These are phyloP conservation scores for Mrakia gelida DNA, from an alignment of 768 basidiomycete genomes.

Conservation along the genomic window DNA sequence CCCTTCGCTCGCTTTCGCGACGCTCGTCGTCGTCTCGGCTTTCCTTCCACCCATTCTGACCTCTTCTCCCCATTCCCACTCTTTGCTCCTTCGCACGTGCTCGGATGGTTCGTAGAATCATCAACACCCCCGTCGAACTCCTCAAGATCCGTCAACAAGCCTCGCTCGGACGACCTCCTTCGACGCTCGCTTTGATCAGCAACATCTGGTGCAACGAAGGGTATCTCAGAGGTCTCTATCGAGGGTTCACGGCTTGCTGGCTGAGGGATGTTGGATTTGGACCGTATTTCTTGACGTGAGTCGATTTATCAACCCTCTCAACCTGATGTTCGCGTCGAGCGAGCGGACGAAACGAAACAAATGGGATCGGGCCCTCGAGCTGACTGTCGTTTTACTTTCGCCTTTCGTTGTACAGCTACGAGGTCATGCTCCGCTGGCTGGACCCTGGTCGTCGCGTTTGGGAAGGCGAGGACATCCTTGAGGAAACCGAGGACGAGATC, in stretches of 20 bases:
- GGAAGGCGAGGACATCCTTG: slow-evolving; percentile 15
- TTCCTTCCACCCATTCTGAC: too few species aligned
- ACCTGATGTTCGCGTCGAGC: too few species aligned
- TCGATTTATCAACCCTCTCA: too few species aligned
- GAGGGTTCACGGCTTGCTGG: slow-evolving; percentile 68
- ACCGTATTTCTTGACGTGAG: slow-evolving; percentile 75
- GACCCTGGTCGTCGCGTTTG: slow-evolving; percentile 31
- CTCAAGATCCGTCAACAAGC: slow-evolving; percentile 73
- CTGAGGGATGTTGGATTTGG: slow-evolving; percentile 78
- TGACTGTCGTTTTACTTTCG: too few species aligned
- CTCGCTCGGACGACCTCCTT: slow-evolving; percentile 39
- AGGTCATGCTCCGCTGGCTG: slow-evolving; percentile 41
- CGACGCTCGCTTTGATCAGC: slow-evolving; percentile 54
- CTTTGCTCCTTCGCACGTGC: too few species aligned
- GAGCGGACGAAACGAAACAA: too few species aligned
- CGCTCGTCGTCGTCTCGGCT: too few species aligned
- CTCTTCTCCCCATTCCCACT: too few species aligned
- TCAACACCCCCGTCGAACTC: slow-evolving; percentile 79
- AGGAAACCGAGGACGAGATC: slow-evolving; percentile 25
- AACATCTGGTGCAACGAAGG: slow-evolving; percentile 53
- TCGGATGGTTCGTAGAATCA: too few species aligned
- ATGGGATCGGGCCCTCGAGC: too few species aligned
- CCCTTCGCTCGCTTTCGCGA: too few species aligned
- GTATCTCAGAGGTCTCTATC: slow-evolving; percentile 67
- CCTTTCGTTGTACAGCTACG: too few species aligned